These are phyloP conservation scores for Xylaria sp. DNA, from an alignment of 2,329 filamentous ascomycete species.

Conservation along the genomic window DNA sequence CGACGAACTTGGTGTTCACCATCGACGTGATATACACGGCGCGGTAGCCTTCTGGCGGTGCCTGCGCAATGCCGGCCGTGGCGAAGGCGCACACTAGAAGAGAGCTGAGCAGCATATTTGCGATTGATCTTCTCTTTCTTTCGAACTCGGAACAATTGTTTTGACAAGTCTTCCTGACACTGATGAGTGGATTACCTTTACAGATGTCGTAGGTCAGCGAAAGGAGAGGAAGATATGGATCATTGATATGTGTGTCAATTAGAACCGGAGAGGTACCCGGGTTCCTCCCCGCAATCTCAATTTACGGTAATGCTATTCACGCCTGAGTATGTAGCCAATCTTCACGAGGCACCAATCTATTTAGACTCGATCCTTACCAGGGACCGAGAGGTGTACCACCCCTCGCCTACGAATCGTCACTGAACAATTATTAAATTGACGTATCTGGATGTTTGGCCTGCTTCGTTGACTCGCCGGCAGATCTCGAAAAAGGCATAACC, in stretches of 20 bases:
- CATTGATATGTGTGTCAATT: conserved; percentile 23
- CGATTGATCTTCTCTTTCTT: conserved; percentile 26
- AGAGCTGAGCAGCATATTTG: conserved; percentile 45
- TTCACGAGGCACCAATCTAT: conserved; percentile 36
- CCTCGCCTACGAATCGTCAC: conserved; percentile 2
- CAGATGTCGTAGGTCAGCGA: conserved; percentile 9
- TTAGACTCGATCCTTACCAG: conserved; percentile 35
- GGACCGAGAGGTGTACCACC: conserved; percentile 19
- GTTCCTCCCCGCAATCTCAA: conserved; percentile 34
- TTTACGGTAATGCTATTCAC: conserved; percentile 38
- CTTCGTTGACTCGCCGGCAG: conserved; percentile 24
- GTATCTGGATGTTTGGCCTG: conserved; percentile 9
- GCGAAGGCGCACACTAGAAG: conserved; percentile 49
- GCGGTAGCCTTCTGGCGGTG: conserved; percentile 52
- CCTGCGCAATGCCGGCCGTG: conserved; percentile 49
- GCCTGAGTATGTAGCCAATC: conserved; percentile 44
- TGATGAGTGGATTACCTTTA: conserved; percentile 11
- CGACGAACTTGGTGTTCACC: conserved; percentile 54
- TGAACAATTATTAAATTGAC: conserved; percentile 23
- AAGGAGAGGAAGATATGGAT: conserved; percentile 14
- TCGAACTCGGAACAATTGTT: neutral
- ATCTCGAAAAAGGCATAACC: conserved; percentile 14
- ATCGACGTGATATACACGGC: conserved; percentile 54
- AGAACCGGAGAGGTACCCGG: neutral
- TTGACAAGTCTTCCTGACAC: neutral